phyloP scores from a whole-genome alignment of 2,329 filamentous ascomycete species.

The Chrysoporthe deuterocubensis region DNA sequence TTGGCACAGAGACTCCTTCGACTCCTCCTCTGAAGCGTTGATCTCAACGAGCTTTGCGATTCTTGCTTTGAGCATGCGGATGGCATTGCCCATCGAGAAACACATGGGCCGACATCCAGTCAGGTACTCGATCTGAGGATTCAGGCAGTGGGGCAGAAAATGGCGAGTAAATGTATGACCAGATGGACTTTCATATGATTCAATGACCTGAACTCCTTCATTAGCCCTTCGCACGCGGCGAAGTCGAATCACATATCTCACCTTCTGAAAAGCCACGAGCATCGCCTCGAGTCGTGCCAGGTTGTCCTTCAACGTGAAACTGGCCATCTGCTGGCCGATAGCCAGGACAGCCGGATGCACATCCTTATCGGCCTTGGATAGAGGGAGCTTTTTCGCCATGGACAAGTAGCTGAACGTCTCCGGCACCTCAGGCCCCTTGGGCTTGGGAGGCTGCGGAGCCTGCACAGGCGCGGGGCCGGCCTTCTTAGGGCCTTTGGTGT shows the following conservation, averaged over 20 bases:
- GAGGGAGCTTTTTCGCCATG: conserved; percentile 61
- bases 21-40: conserved; percentile 77
- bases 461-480: background rate
- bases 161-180: conserved; percentile 87
- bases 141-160: conserved; percentile 87
- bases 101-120: conserved; percentile 93
- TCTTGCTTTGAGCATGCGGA: conserved; percentile 90
- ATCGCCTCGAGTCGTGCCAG: conserved; percentile 87
- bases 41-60: conserved; percentile 85
- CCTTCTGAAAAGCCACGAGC: conserved; percentile 85
- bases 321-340: conserved; percentile 87
- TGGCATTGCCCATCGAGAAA: conserved; percentile 96
- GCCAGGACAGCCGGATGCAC: conserved; percentile 86
- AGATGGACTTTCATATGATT: conserved; percentile 87
- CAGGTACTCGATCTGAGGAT: conserved; percentile 93
- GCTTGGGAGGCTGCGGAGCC: conserved; percentile 50
- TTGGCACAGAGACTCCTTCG: conserved; percentile 77
- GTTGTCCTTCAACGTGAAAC: conserved; percentile 86
- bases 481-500: conserved; percentile 36
- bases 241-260: conserved; percentile 42
- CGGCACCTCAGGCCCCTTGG: conserved; percentile 61
- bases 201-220: conserved; percentile 68
- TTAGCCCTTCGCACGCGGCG: conserved; percentile 20
- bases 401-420: conserved; percentile 84
- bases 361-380: conserved; percentile 68